Evolutionary conservation across 345 rosid genomes (phyloP), one percentile per base, ranked within the genome.

Genomic region (Camelina laxa): DNA sequence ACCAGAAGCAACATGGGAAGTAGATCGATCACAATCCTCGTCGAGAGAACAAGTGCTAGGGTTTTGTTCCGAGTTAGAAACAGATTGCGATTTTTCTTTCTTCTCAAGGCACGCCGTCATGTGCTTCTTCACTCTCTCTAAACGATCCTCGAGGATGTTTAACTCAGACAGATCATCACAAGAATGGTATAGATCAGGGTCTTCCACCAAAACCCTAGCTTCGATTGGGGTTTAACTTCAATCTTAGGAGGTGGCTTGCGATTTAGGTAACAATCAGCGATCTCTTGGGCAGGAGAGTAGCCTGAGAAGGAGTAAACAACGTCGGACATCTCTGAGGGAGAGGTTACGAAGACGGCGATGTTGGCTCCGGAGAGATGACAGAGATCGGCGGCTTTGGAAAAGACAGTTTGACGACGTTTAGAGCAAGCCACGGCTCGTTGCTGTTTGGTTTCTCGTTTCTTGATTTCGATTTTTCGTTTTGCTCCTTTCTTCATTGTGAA

Each of bases 321-420:
- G 27, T 59, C n/a, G 44, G 63, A 59, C 3, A 9, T 59, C 44
- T 59, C 45, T 4, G 24, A 3, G 8, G 63, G 63, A 35, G 63
- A 33, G 15, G 24, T 59, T 35, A 59, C 63, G 9, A 59, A 59
- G 15, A 59, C 45, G n/a, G 44, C 63, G 7, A 59, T 3, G 63
- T 35, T 33, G 9, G 62, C 15, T 33, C 62, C 15, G 22, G 44
- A n/a, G 24, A 33, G 13, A 16, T 4, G 62, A 35, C 62, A 33
- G 4, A 58, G 24, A 58, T 58, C 62, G 6, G 62, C 62, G 1
- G 62, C 62, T 9, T 58, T 58, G 12, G 42, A 58, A 1, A 58
- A 58, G 9, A 58, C 15, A 0, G 44, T 58, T 16, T 10, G 22
- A 59, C 63, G 63, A 5, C 45, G 63, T 35, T 59, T 59, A 7